A percentile compares a stretch with the other conserved stretches of the same genome.
Evolutionary conservation across 2,329 filamentous ascomycete genomes (phyloP).

Genomic region (Xylariaceae sp.): DNA sequence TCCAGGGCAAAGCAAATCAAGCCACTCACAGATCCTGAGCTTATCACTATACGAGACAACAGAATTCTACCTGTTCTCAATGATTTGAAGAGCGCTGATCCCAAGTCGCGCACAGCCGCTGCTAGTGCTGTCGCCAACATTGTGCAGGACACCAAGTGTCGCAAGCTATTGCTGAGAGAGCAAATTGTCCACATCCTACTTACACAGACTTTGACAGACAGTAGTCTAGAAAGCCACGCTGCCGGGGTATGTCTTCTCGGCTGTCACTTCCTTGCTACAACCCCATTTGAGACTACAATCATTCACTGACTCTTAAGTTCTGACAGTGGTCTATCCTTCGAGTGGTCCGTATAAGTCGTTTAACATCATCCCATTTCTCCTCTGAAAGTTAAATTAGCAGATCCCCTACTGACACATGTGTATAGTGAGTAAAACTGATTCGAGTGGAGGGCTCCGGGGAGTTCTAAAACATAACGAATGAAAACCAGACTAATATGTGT

Average conservation of each 20-base stretch:
- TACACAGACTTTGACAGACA: constrained; percentile 62
- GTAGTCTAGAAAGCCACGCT: constrained; percentile 59
- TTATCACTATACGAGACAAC: constrained; percentile 60
- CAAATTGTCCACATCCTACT: constrained; percentile 63
- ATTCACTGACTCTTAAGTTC: no score
- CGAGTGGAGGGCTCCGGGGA: no score
- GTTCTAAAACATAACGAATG: no score
- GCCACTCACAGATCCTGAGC: constrained; percentile 60
- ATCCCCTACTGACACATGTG: no score
- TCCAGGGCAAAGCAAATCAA: constrained; percentile 51
- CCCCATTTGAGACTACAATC: no score
- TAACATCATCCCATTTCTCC: no score
- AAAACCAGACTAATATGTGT: no score
- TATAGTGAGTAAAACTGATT: no score
- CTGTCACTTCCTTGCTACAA: no score
- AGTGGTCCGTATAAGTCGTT: constrained; percentile 27
- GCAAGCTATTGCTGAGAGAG: constrained; percentile 64
- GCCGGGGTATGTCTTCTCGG: constrained; percentile 40
- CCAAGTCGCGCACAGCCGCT: constrained; percentile 57
- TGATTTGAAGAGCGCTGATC: constrained; percentile 57
- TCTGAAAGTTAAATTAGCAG: no score
- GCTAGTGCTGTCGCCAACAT: constrained; percentile 60
- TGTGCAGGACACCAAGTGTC: constrained; percentile 58
- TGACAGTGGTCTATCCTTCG: constrained; percentile 55
- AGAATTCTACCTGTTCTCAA: constrained; percentile 62